Percentiles rank a stretch among this genome's conserved stretches.
Evolutionary conservation across 2,329 filamentous ascomycete species (phyloP).

Genomic region (Aureobasidium sp.): DNA sequence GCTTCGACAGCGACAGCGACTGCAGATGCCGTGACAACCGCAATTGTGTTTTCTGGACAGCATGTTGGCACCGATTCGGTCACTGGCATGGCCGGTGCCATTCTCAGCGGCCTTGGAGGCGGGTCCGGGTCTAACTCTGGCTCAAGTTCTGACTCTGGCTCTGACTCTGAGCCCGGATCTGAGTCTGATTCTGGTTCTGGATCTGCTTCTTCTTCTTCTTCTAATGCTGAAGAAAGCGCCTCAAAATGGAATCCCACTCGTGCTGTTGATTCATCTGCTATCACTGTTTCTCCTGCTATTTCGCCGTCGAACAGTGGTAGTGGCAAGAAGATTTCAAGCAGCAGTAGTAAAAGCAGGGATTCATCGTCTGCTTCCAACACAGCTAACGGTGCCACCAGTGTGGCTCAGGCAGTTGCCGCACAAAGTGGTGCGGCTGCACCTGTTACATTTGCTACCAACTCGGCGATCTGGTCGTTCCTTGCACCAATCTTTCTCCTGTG

Average conservation of each 20-base stretch:
- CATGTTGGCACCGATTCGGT: neutral
- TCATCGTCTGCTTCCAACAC: neutral
- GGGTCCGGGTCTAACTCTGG: neutral
- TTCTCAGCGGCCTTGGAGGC: neutral
- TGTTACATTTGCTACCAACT: neutral
- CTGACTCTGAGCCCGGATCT: neutral
- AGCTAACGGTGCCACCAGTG: neutral
- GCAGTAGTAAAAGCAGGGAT: neutral
- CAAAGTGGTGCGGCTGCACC: neutral
- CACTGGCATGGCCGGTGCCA: neutral
- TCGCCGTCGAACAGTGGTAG: neutral
- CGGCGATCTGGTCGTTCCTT: neutral
- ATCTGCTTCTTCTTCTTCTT: too few species aligned
- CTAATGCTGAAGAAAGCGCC: neutral
- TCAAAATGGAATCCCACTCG: neutral
- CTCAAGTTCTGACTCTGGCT: neutral
- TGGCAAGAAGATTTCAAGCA: neutral
- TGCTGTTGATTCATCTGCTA: neutral
- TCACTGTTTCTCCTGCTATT: neutral
- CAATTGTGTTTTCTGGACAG: conserved; percentile 1
- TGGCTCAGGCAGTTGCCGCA: neutral
- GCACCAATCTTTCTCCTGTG: neutral
- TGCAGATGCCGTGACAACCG: neutral
- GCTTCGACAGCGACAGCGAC: neutral
- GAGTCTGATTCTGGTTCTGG: neutral